phyloP scores from a whole-genome alignment of 768 basidiomycete species.

The Mycena galericulata region DNA sequence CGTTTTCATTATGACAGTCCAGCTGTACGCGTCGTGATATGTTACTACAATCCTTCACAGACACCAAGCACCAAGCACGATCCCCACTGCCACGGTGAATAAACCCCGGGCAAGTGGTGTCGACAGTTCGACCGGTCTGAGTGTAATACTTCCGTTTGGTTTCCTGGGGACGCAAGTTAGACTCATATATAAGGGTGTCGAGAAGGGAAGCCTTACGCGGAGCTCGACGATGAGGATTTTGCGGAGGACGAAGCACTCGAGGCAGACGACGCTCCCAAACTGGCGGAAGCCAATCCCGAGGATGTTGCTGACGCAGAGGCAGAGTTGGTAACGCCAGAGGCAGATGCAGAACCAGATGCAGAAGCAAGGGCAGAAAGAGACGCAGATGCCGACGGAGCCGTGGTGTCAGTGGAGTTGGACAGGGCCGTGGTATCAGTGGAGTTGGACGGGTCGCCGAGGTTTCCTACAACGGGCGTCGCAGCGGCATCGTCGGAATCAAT shows the following conservation, averaged over 20 bases:
- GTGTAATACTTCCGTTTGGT: conserved; percentile 7
- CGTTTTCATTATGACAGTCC: conserved; percentile 12
- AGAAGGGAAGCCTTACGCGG: background rate
- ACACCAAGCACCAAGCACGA: conserved; percentile 20
- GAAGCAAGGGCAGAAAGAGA: background rate
- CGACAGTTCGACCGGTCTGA: conserved; percentile 5
- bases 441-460: background rate
- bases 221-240: conserved; percentile 1
- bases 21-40: conserved; percentile 24
- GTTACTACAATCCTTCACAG: conserved; percentile 5
- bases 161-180: background rate
- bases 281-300: background rate
- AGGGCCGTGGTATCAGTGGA: background rate
- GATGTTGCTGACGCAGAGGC: background rate
- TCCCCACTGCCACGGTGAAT: conserved; percentile 21
- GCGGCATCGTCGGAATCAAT: conserved; percentile 10
- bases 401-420: background rate
- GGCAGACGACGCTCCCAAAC: conserved; percentile 5
- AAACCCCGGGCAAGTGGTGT: conserved; percentile 24
- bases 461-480: background rate
- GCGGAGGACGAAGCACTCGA: background rate
- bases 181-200: background rate
- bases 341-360: background rate
- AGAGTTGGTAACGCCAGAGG: background rate
- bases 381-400: background rate